Evolutionary conservation across 169 alveolate species (phyloP).

Genomic region (Cryptosporidium sp.): DNA sequence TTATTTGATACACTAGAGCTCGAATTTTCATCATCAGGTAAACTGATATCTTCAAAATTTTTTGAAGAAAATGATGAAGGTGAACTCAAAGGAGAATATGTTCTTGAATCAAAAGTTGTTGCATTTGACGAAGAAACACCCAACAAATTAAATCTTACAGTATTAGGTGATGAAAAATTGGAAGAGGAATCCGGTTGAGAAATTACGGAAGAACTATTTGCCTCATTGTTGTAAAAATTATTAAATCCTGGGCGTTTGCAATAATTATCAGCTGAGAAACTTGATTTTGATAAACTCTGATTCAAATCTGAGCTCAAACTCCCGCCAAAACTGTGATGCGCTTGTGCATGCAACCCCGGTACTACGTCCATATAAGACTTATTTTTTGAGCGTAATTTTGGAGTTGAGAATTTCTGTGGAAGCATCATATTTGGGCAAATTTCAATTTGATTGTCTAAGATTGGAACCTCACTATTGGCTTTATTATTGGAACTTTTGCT

Average conservation of each 20-base stretch:
- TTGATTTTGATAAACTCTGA: not conserved
- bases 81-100: slow-evolving; percentile 11
- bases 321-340: not conserved
- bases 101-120: not conserved
- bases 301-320: not conserved
- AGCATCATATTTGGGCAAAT: not conserved
- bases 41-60: not conserved
- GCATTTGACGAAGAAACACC: slow-evolving; percentile 21
- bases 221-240: not conserved
- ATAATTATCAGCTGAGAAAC: not conserved
- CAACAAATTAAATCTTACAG: not conserved
- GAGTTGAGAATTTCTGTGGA: not conserved
- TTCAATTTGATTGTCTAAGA: not conserved
- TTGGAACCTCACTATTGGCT: not conserved
- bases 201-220: not conserved
- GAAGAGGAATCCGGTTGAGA: not conserved
- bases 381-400: not conserved
- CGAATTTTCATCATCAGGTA: not conserved
- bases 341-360: slow-evolving; percentile 30
- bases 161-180: slow-evolving; percentile 24
- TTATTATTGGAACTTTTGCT: not conserved
- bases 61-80: slow-evolving; percentile 11
- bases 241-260: too few species aligned
- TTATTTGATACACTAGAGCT: not conserved
- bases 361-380: not conserved